Evolutionary conservation across 1,284 basidiomycete genomes (phyloP), one percentile per base, ranked within the genome.

Genomic region (Schizophyllum commune): DNA sequence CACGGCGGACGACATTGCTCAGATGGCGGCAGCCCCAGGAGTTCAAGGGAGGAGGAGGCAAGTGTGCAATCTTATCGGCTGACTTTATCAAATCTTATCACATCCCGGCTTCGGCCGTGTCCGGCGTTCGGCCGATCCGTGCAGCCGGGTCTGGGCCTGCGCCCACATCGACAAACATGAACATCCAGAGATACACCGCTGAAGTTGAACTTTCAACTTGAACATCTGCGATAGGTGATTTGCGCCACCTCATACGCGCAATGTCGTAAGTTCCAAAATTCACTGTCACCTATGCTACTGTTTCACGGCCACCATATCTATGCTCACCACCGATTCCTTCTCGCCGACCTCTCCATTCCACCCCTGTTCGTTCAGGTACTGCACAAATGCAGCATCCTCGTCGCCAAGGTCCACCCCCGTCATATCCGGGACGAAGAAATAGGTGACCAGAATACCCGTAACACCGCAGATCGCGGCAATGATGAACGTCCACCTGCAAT

Each of bases 391-490:
- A 1, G 64, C 62, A 39, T 65, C 62, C 55, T 65, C 62, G 6
- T 62, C 64, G 17, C 58, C 61, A 13, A 65, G 61, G 47, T 65
- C 64, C n/a, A 62, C 62, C 13, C 61, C 64, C n/a, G 63, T 58
- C 33, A 51, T 60, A 52, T 39, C 21, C 13, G 53, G 84, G 2
- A 89, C 79, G 69, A 85, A 89, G 70, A 88, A 83, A 66, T 83
- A 88, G 1, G 87, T 86, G 59, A 88, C 78, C 27, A 87, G 59
- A 58, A 89, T 81, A 27, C 86, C 87, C 19, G 74, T 73, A 56
- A 84, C 73, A 53, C 86, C 86, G 63, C 83, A 87, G 57, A 86
- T 83, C n/a, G 86, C 87, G 60, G 82, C 81, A 66, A 88, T 81
- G 68, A 89, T 89, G 56, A 61, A 21, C n/a, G 32, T 47, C 39